Evolutionary conservation across 1,139 yeast species (phyloP).

Genomic region (Geotrichum cucujoidarum): DNA sequence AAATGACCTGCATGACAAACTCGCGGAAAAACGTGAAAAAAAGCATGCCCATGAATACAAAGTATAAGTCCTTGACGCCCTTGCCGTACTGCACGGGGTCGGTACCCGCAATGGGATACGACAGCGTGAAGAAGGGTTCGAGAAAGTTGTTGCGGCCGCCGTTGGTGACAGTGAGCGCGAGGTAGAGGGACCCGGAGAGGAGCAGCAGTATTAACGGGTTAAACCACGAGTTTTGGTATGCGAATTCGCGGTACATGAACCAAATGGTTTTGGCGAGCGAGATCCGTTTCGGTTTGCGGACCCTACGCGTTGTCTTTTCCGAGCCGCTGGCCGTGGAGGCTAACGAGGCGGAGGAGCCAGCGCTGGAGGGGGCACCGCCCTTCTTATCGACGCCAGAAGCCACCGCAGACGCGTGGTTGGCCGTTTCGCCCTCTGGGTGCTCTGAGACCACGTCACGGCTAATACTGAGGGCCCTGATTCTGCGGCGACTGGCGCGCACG

Average conservation of each 20-base stretch:
- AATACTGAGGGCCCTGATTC: slow-evolving; percentile 37
- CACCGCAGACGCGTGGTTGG: too few species aligned
- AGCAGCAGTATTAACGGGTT: slow-evolving; percentile 48
- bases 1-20: slow-evolving; percentile 76
- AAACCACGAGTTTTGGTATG: slow-evolving; percentile 75
- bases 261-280: slow-evolving; percentile 38
- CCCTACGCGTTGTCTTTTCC: slow-evolving; percentile 1
- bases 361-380: slow-evolving; percentile 1
- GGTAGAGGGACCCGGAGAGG: slow-evolving; percentile 34
- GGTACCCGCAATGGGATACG: slow-evolving; percentile 47
- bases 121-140: slow-evolving; percentile 59
- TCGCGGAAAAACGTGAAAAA: slow-evolving; percentile 90
- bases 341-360: background rate
- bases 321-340: background rate
- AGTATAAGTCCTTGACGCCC: slow-evolving; percentile 76
- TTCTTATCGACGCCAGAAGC: background rate
- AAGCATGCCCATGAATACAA: slow-evolving; percentile 74
- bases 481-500: slow-evolving; percentile 32
- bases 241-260: slow-evolving; percentile 55
- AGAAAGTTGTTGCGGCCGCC: slow-evolving; percentile 54
- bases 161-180: slow-evolving; percentile 35
- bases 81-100: slow-evolving; percentile 58
- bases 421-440: slow-evolving; percentile 30
- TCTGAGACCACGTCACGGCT: slow-evolving; percentile 13
- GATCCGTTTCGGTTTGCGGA: slow-evolving; percentile 8